Conservation (phyloP, 2,329 filamentous ascomycete genomes). For the Colletotrichum musae region DNA sequence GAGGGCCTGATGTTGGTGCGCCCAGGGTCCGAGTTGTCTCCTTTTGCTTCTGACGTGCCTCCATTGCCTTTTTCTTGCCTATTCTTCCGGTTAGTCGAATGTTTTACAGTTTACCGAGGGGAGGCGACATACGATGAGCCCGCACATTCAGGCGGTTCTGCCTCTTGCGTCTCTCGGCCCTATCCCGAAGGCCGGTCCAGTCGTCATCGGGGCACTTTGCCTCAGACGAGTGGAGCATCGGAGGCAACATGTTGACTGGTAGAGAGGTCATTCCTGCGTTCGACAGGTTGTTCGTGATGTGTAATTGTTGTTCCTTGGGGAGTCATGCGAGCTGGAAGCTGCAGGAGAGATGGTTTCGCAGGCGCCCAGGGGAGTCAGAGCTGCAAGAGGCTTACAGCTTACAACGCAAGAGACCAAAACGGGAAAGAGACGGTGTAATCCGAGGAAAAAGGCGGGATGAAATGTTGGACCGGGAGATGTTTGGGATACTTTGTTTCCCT, state of each 20-base stretch:
- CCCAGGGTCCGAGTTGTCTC: background rate
- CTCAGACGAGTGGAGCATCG: conserved; percentile 18
- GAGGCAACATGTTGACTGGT: background rate
- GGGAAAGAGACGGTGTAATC: background rate
- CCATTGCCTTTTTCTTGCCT: conserved; percentile 37
- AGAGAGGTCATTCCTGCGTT: background rate
- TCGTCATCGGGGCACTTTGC: conserved; percentile 46
- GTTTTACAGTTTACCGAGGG: background rate
- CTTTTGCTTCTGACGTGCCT: background rate
- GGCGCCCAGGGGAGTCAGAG: background rate
- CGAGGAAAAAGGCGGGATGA: background rate
- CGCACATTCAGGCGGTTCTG: conserved; percentile 55
- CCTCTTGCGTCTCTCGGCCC: conserved; percentile 49
- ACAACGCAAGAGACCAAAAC: background rate
- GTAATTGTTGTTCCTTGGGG: background rate
- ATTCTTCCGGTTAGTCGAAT: background rate
- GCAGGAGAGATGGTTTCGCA: background rate
- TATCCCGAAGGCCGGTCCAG: conserved; percentile 51
- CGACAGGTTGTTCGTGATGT: background rate
- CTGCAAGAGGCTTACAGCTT: background rate
- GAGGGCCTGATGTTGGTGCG: background rate
- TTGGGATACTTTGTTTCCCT: too few relatives aligned
- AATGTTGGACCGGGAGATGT: background rate
- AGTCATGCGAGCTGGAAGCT: background rate
- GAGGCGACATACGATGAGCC: conserved; percentile 48